phyloP scores from a whole-genome alignment of 1,284 basidiomycete species.

The Quambalaria eucalypti region DNA sequence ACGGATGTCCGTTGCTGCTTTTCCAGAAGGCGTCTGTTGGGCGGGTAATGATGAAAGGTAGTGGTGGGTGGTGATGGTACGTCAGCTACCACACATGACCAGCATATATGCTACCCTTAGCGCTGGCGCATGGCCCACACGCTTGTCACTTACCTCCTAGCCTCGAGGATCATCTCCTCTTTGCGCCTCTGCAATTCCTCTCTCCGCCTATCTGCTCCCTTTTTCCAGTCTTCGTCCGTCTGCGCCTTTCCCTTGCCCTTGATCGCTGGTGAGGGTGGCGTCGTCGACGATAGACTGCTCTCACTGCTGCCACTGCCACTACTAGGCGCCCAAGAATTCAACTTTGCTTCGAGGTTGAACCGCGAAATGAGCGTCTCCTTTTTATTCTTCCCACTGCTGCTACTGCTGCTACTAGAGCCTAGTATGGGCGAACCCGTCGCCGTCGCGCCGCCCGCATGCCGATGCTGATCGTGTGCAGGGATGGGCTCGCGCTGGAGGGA shows the following conservation, averaged over 20 bases:
- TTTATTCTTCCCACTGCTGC: not conserved
- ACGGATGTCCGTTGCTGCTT: not conserved
- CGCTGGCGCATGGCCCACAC: not conserved
- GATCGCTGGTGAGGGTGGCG: no score
- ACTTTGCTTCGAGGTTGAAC: not conserved
- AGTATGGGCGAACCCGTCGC: not conserved
- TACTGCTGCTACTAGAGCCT: not conserved
- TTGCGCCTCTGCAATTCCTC: not conserved
- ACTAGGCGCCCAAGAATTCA: not conserved
- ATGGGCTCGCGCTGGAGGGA: not conserved
- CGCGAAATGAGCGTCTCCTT: slow-evolving; percentile 1
- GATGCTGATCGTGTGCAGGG: not conserved
- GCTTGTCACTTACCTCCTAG: not conserved
- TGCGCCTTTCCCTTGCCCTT: not conserved
- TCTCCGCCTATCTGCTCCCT: not conserved
- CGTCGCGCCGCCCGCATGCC: not conserved
- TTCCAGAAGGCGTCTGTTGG: not conserved
- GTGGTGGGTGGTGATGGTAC: not conserved
- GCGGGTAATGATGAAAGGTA: not conserved
- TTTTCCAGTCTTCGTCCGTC: not conserved
- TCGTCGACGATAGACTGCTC: no score
- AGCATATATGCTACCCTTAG: no score
- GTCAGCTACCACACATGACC: not conserved
- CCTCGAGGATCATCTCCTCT: slow-evolving; percentile 1
- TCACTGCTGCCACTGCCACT: no score